Evolutionary conservation across 768 basidiomycete genomes (phyloP), one percentile per base, ranked within the genome.

Genomic region (Trametopsis cervina): DNA sequence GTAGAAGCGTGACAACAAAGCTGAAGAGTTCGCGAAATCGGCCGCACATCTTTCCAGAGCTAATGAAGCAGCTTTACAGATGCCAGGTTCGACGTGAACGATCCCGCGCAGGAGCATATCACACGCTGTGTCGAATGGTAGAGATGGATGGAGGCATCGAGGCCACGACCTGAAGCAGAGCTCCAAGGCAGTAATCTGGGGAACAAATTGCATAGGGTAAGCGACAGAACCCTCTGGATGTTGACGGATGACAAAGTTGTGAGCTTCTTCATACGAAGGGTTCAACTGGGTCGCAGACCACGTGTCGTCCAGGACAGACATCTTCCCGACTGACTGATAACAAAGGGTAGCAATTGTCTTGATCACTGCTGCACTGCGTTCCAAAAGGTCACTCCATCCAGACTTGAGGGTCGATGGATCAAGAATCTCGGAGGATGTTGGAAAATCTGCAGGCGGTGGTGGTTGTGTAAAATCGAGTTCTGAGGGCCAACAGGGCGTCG

Each of bases 241-340:
- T 21, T 81, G 77, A 27, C 86, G 77, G 17, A 87, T 73, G 42
- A 84, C 64, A 42, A 74, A 76, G 55, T 78, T 84, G 55, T 82
- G 79, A 2, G 79, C 69, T 57, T 93, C 87, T 54, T 91, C 82
- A 59, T 81, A 78, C 0, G 77, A 62, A 1, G 74, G 71, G 53
- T 73, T 76, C 42, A 82, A 64, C 40, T 81, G 78, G 17, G 77
- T 71, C 44, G 76, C 70, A 0, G 79, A 75, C 83, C 85, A 90
- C 55, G 89, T 85, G 6, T 93, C 86, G 49, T 96, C 92, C 47
- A 91, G 83, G 24, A 94, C 70, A 13, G 83, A 81, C 82, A 94
- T 87, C 29, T 72, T 66, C 1, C 86, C 87, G 5, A 89, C 78
- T 3, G 74, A 62, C 47, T 80, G 78, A 57, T 76, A 76, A 57